Evolutionary conservation across 352 stramenopile genomes (phyloP).

Genomic region (Phytophthora melonis): DNA sequence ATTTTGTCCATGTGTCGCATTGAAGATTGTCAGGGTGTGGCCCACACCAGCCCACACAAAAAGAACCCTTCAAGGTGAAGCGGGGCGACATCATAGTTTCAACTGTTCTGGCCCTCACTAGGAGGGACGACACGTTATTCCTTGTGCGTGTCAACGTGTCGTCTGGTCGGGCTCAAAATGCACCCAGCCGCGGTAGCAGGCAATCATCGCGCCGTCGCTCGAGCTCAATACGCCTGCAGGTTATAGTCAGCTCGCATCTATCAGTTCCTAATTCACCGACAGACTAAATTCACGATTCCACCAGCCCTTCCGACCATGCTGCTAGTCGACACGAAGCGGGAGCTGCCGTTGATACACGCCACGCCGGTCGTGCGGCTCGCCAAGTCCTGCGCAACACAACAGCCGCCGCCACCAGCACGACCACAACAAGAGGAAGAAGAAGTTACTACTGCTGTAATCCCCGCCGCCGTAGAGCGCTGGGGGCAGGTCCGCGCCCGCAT

Average conservation of each 20-base stretch:
- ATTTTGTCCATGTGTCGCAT: conserved; percentile 3
- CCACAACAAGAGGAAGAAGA: not conserved
- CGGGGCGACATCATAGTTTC: conserved; percentile 22
- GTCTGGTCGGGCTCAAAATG: conserved; percentile 19
- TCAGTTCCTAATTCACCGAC: not conserved
- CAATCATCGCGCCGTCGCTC: conserved; percentile 15
- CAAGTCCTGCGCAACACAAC: conserved; percentile 2
- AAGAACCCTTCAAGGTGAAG: conserved; percentile 23
- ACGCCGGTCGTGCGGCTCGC: conserved; percentile 17
- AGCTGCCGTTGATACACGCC: conserved; percentile 13
- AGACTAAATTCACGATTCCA: not conserved
- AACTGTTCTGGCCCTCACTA: not conserved
- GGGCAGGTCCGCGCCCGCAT: conserved; percentile 44
- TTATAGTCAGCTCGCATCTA: not conserved
- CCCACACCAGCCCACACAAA: conserved; percentile 26
- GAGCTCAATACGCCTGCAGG: not conserved
- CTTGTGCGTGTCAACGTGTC: conserved; percentile 15
- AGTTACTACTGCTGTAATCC: not conserved
- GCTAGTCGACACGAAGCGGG: conserved; percentile 17
- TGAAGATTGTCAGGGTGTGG: not conserved
- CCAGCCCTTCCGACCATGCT: conserved; percentile 17
- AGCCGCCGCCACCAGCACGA: too few species aligned
- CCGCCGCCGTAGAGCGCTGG: conserved; percentile 29
- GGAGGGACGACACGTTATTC: not conserved
- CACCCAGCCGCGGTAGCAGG: conserved; percentile 10